phyloP scores from a whole-genome alignment of 2,329 filamentous ascomycete species.

The Aureobasidium zeae region DNA sequence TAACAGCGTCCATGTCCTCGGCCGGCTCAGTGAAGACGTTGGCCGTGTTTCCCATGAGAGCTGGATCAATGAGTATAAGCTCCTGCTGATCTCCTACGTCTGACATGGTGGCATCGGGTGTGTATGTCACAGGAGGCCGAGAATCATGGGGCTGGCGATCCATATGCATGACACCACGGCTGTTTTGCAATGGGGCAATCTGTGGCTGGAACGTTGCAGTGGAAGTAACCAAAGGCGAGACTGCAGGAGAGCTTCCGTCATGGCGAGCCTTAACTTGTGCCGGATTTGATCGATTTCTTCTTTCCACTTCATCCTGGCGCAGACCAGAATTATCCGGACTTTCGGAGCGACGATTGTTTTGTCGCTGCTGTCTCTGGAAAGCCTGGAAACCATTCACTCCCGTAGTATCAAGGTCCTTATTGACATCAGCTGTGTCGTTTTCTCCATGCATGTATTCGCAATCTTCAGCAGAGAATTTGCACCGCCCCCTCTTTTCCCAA shows the following conservation, averaged over 20 bases:
- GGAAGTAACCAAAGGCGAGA: background rate
- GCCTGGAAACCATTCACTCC: background rate
- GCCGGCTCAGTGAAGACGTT: too few species aligned
- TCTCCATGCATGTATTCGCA: slow-evolving; percentile 12
- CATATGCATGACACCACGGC: too few species aligned
- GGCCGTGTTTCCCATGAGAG: too few species aligned
- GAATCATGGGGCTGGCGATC: background rate
- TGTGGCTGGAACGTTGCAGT: background rate
- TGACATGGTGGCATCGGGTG: background rate
- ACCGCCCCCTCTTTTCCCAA: slow-evolving; percentile 9
- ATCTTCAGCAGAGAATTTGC: slow-evolving; percentile 6
- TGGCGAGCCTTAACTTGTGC: background rate
- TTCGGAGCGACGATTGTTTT: background rate
- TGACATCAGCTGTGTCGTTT: background rate
- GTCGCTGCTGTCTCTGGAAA: background rate
- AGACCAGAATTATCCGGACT: slow-evolving; percentile 5
- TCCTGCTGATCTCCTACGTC: background rate
- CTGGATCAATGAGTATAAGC: too few species aligned
- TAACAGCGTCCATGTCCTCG: background rate
- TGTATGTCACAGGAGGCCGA: too few species aligned
- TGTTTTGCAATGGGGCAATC: too few species aligned
- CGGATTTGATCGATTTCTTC: background rate
- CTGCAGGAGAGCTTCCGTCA: background rate
- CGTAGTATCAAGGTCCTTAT: background rate
- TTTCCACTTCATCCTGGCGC: slow-evolving; percentile 4